phyloP scores from a whole-genome alignment of 1,284 basidiomycete genomes.

The Ustilago shanxiensis region DNA sequence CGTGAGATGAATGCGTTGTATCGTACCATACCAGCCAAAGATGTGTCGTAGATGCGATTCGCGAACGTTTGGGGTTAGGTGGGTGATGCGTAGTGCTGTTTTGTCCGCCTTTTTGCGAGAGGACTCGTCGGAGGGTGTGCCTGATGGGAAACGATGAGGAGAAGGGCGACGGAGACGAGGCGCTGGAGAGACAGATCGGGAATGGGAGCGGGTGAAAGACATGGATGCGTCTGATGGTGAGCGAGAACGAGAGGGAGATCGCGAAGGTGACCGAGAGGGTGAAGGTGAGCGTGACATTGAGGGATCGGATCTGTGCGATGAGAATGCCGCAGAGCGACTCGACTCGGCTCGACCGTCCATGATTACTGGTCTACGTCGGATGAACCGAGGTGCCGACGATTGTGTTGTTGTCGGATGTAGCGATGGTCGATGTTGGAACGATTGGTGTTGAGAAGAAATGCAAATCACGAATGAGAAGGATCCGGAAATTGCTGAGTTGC shows the following conservation, averaged over 20 bases:
- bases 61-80: conserved; percentile 35
- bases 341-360: conserved; percentile 23
- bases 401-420: neutral
- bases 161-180: conserved; percentile 1
- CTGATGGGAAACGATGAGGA: neutral
- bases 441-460: neutral
- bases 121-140: neutral
- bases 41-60: conserved; percentile 52
- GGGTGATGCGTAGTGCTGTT: conserved; percentile 32
- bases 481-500: neutral
- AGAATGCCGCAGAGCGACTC: conserved; percentile 7
- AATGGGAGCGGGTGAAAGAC: neutral
- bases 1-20: conserved; percentile 18
- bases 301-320: neutral
- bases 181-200: conserved; percentile 7
- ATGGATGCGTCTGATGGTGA: conserved; percentile 8
- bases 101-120: conserved; percentile 13
- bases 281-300: conserved; percentile 1
- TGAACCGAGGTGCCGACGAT: neutral
- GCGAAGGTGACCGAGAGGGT: neutral
- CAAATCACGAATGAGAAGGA: neutral
- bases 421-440: neutral
- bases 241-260: neutral
- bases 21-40: conserved; percentile 51
- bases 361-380: neutral